Conservation (phyloP, 352 stramenopile genomes). For the Globisporangium sylvaticum region DNA sequence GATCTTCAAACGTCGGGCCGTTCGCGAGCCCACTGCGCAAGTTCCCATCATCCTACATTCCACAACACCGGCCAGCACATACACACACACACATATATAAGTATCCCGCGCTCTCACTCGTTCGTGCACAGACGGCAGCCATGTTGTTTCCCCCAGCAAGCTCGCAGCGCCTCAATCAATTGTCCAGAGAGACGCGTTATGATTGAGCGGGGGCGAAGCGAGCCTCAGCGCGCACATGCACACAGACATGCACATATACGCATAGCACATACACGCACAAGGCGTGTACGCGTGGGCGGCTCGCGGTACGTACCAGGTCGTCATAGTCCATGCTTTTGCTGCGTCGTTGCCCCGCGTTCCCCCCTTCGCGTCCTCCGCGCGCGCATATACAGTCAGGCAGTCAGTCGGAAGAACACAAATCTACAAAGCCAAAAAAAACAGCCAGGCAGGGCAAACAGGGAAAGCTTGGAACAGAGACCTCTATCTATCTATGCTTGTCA, state of each 20-base stretch:
- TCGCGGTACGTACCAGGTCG: conserved; percentile 8
- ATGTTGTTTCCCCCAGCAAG: too few species aligned
- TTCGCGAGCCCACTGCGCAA: conserved; percentile 23
- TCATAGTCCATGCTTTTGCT: conserved; percentile 14
- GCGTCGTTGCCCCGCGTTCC: conserved; percentile 7
- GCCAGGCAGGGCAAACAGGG: neutral
- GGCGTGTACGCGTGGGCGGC: too few species aligned
- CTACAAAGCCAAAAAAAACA: neutral
- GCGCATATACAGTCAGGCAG: conserved; percentile 12
- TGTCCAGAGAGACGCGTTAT: too few species aligned
- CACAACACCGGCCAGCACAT: neutral
- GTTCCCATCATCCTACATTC: conserved; percentile 20
- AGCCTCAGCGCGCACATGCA: neutral
- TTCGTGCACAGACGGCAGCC: too few species aligned
- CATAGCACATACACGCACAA: neutral
- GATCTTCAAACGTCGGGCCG: conserved; percentile 95
- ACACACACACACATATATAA: neutral
- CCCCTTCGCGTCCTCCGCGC: conserved; percentile 7
- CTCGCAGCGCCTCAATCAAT: too few species aligned
- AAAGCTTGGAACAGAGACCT: neutral
- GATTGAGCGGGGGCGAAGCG: too few species aligned
- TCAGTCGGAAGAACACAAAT: conserved; percentile 3
- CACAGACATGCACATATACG: neutral
- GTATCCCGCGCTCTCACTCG: too few species aligned
- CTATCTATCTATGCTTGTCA: too few species aligned